A percentile compares a stretch with the other conserved stretches of the same genome.
Conservation (phyloP, 768 basidiomycete genomes). For the Russula foetens region DNA sequence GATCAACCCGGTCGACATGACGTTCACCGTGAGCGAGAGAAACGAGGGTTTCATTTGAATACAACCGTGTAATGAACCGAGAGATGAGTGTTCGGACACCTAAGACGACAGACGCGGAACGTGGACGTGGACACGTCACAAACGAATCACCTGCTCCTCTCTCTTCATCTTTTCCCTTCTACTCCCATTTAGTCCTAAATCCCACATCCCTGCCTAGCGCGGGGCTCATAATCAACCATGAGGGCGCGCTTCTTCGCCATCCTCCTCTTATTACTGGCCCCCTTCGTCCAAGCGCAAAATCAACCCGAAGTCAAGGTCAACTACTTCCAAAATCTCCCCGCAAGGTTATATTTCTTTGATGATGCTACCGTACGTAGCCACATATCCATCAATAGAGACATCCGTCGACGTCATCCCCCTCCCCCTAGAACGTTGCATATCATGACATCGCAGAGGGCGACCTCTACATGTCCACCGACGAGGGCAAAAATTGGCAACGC, state of each 20-base stretch:
- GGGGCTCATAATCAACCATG: constrained; percentile 5
- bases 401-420: background rate
- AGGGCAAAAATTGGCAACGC: constrained; percentile 65
- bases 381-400: background rate
- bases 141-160: background rate
- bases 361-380: constrained; percentile 64
- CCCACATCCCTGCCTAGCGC: background rate
- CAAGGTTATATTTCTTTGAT: constrained; percentile 83
- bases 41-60: too few species aligned
- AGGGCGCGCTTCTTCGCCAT: background rate
- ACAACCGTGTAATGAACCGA: too few species aligned
- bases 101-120: too few species aligned
- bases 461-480: constrained; percentile 75
- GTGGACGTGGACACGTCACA: too few species aligned
- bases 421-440: constrained; percentile 56
- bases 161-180: too few species aligned
- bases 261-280: constrained; percentile 1
- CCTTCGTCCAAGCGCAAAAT: constrained; percentile 12
- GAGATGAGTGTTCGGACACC: too few species aligned
- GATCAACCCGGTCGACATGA: too few species aligned
- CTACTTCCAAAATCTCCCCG: constrained; percentile 65
- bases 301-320: constrained; percentile 27
- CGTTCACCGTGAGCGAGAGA: too few species aligned
- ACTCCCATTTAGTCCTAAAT: background rate
- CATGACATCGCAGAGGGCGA: constrained; percentile 65